Base-by-base conservation (phyloP, 1,139 yeast genomes). In the Kurtzmaniella quercitrusa region DNA sequence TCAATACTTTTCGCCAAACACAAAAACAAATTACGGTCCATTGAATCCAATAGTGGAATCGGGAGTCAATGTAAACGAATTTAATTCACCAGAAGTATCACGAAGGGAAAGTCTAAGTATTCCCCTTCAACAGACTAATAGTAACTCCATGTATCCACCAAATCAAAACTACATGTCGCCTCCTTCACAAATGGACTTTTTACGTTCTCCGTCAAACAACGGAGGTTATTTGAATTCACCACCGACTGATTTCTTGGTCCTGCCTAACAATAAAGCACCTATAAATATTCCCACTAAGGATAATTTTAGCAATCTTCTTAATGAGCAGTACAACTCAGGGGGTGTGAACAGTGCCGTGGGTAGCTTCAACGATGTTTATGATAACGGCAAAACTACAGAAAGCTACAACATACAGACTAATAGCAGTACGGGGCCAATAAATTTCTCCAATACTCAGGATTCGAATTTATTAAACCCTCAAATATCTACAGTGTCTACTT, bases 1-100 rank as follows among this genome's bases (percentile, higher is more conserved):
- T 5, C 74, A 68, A 46, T 71, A 69, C 51, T 71, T 71, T 45
- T 68, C 75, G 1, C 76, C 76, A 2, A 63, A 71, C 5, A 58
- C 54, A 15, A 60, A 54, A 40, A 50, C 50, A 40, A 57, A 61
- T 44, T 66, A 56, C 42, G 58, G 58, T 44, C 52, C 60, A 14
- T 56, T 67, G 39, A 60, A 64, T 39, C 54, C 69, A 2, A 66
- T 67, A 36, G 68, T 69, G 2, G 72, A 67, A 46, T 30, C 34
- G n/a, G 34, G 34, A 14, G 15, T 30, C 11, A 16, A 16, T 14
- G 15, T 14, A 3, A 30, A 30, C 15, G 36, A 30, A 12, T 17
- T 63, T 49, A 64, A 68, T 47, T 21, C 45, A 2, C 71, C 73
- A n/a, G 50, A 58, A 20, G 43, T 51, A 15, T 60, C 68, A 6